Percentiles rank a stretch among this genome's conserved stretches.
Conservation (phyloP, 1,284 basidiomycete genomes). For the Inonotus obliquus region DNA sequence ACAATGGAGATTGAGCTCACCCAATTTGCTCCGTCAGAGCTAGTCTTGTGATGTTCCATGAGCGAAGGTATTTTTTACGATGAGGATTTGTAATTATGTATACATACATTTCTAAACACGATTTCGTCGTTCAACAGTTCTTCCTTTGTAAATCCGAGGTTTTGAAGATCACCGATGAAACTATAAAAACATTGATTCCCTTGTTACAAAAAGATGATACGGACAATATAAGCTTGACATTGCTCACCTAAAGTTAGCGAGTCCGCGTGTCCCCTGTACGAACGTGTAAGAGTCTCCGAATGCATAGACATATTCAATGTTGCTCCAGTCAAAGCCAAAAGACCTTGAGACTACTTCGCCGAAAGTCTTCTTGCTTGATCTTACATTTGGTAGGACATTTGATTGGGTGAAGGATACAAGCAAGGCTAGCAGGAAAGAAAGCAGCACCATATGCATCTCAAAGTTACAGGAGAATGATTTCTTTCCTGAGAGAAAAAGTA, state of each 20-base stretch:
- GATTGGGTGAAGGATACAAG: not conserved
- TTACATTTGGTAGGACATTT: not conserved
- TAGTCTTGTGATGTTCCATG: conserved; percentile 35
- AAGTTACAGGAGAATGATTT: too few relatives aligned
- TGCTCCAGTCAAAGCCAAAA: conserved; percentile 35
- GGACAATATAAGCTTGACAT: not conserved
- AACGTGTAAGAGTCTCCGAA: conserved; percentile 56
- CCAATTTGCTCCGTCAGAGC: conserved; percentile 52
- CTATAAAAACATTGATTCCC: conserved; percentile 24
- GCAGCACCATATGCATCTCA: too few relatives aligned
- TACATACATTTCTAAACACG: conserved; percentile 39
- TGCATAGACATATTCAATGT: conserved; percentile 40
- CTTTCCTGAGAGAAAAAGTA: too few relatives aligned
- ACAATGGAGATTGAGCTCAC: conserved; percentile 26
- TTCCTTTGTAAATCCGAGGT: conserved; percentile 39
- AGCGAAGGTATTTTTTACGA: not conserved
- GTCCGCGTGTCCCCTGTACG: conserved; percentile 44
- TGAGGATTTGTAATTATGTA: not conserved
- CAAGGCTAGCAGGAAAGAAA: not conserved
- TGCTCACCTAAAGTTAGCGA: conserved; percentile 44
- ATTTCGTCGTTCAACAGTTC: conserved; percentile 43
- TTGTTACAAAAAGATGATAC: not conserved
- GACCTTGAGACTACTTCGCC: conserved; percentile 10
- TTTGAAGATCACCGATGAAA: conserved; percentile 46
- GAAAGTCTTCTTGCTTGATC: not conserved